Base-by-base conservation (phyloP, 768 basidiomycete species). In the Suillus cothurnatus region DNA sequence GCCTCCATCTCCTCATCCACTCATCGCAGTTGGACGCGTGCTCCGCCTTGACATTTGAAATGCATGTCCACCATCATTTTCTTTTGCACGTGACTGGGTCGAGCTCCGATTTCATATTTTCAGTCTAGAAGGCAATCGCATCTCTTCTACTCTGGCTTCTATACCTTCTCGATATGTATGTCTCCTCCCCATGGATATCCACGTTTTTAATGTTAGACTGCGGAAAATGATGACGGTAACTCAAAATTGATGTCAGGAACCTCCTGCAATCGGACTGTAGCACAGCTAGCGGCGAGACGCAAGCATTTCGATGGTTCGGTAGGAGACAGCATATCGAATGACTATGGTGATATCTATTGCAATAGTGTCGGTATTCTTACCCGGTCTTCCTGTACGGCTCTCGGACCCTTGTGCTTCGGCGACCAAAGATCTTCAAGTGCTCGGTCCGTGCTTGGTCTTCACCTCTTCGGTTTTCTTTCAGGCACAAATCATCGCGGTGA, bases 371-470 rank as follows among this genome's bases (percentile, higher is more conserved):
- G 53, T 32, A 55, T 55, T 55, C 53, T 55, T n/a, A n/a, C 53
- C 53, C 53, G 32, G 53, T 55, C 53, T 55, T 34, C 53, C 31
- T 55, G 31, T 55, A 55, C 53, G 53, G 53, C 31, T 55, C 31
- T 55, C 53, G 53, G 53, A 55, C 52, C 52, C 52, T 53, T 53
- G 52, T 12, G 52, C 52, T 53, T 53, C 31, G 52, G 52, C 52
- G 28, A 53, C 53, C 31, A 55, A 55, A 55, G 31, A 32, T 55
- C 52, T 19, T 53, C 31, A 34, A 55, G 53, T 14, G 32, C 31
- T 55, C 53, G 32, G 53, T 32, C 53, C 31, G 21, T 55, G 53
- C 21, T 55, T 28, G 31, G n/a, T 55, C 31, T 55, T 55, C 21
- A 55, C 31, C 19, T 32, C 31, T 32, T 31, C 31, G 21, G 31